Evolutionary conservation across 2,329 filamentous ascomycete genomes (phyloP), one percentile per base, ranked within the genome.

Genomic region (Ophiocordyceps australis): DNA sequence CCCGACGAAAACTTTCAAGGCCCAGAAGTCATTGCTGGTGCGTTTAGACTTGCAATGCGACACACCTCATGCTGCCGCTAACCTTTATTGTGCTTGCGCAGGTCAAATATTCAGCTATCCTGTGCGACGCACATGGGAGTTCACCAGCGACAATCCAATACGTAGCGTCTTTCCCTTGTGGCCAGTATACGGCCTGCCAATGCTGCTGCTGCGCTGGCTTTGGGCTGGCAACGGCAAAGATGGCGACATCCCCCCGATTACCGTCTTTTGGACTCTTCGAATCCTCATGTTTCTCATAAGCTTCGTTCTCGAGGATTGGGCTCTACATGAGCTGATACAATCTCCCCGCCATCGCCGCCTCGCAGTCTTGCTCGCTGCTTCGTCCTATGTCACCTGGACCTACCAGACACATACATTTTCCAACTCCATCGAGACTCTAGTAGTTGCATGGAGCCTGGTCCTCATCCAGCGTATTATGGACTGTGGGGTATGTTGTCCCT

Each of bases 1-100:
- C 89, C 89, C 5, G 89, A 98, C 57, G 89, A 98, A 63, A 89
- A 95, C 59, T 98, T 98, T 44, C 89, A 98, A 56, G 89, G 89
- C 19, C 89, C 89, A 11, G 89, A 98, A 59, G 76, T 95, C 36
- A 89, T 95, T 44, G 85, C 86, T 43, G 86, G 86, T 94, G 69
- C 38, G 74, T 56, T 8, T 31, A 10, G 7, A 19, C 17, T 19
- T 19, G 17, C 17, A 19, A 16, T 14, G 7, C 9, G 12, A 9
- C 16, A 14, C 12, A 5, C 7, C 14, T 12, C 9, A 5, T 6
- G 7, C 5, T 5, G 11, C 14, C 14, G 6, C 15, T 16, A 10
- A 16, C 9, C 15, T n/a, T 17, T 20, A 7, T n/a, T 17, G 12
- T 14, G 23, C 23, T 24, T 11, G 18, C 23, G 9, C 43, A 94